Evolutionary conservation across 805 yeast genomes (phyloP).

Genomic region (Saturnispora zaruensis): DNA sequence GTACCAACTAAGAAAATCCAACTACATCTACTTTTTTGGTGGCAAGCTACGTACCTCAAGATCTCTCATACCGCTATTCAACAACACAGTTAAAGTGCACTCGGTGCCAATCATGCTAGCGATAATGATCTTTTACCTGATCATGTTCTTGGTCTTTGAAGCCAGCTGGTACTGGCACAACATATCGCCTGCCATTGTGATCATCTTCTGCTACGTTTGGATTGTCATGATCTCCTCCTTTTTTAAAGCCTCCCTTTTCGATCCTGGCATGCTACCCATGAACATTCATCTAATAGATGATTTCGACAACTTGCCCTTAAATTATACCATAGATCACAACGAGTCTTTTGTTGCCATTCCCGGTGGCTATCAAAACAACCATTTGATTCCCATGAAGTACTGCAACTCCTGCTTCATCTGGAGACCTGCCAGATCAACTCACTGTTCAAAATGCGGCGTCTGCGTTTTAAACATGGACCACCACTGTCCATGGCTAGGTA

Average conservation of each 20-base stretch:
- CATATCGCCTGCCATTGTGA: constrained; percentile 45
- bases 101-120: constrained; percentile 10
- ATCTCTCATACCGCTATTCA: not conserved
- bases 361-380: not conserved
- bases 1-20: constrained; percentile 20
- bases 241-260: constrained; percentile 46
- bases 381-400: constrained; percentile 35
- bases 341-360: not conserved
- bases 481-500: constrained; percentile 57
- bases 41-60: constrained; percentile 49
- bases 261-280: constrained; percentile 65
- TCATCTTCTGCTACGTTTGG: constrained; percentile 55
- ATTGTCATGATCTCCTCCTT: constrained; percentile 38
- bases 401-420: constrained; percentile 58
- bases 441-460: constrained; percentile 60
- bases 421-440: constrained; percentile 71
- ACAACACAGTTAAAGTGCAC: constrained; percentile 6
- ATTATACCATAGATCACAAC: constrained; percentile 40
- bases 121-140: constrained; percentile 30
- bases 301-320: constrained; percentile 39
- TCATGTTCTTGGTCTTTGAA: constrained; percentile 47
- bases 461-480: constrained; percentile 60
- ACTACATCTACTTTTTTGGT: constrained; percentile 49
- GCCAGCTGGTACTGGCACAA: constrained; percentile 48
- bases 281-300: constrained; percentile 50